Conservation (phyloP, 225 moss, liverwort and hornwort species). For the Pseudoscleropodium purum region DNA sequence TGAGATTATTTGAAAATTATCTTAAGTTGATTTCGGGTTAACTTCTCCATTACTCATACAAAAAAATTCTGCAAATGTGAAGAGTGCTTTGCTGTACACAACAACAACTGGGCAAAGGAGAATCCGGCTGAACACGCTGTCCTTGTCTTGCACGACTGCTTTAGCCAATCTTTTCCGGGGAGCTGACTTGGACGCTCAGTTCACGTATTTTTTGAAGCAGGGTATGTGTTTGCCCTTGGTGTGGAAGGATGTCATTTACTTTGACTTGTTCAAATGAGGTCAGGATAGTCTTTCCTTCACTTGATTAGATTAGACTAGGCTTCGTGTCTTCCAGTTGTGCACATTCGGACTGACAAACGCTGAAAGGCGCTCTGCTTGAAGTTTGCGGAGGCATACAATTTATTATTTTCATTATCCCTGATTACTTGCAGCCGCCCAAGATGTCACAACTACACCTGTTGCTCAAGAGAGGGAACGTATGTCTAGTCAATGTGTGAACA, state of each 20-base stretch:
- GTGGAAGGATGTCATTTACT: not conserved
- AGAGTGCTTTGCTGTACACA: constrained; percentile 95
- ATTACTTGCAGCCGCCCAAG: constrained; percentile 64
- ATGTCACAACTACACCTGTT: constrained; percentile 54
- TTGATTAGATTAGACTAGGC: not conserved
- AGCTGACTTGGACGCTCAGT: constrained; percentile 99
- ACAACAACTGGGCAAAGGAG: constrained; percentile 78
- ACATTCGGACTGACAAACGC: not conserved
- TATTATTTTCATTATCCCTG: not conserved
- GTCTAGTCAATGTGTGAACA: constrained; percentile 85
- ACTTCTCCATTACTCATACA: not conserved
- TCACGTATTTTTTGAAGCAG: constrained; percentile 86
- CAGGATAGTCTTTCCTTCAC: not conserved
- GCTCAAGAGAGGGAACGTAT: constrained; percentile 91
- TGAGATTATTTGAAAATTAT: not conserved
- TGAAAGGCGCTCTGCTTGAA: not conserved
- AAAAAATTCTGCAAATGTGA: constrained; percentile 3
- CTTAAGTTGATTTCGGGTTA: not conserved
- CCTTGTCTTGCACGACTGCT: constrained; percentile 77
- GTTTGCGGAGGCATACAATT: not conserved
- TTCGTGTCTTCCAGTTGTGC: not conserved
- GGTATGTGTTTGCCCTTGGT: constrained; percentile 29
- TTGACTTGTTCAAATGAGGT: not conserved
- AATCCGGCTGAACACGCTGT: constrained; percentile 84
- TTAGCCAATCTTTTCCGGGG: constrained; percentile 92